A percentile compares a stretch with the other conserved stretches of the same genome.
Conservation (phyloP, 495 filamentous ascomycete genomes). For the Rhypophila decipiens region DNA sequence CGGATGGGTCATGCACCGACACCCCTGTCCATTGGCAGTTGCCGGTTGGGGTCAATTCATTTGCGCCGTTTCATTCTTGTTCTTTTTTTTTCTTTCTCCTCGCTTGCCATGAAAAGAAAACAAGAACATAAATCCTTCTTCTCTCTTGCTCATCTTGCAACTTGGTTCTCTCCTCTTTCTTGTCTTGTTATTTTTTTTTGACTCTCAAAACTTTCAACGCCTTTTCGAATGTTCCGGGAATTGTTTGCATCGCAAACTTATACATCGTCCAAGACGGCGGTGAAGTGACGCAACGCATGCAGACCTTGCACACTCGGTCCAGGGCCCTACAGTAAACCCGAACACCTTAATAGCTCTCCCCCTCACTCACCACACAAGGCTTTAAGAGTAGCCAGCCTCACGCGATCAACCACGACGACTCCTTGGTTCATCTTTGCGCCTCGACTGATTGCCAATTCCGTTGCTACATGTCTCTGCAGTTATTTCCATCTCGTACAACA, state of each 20-base stretch:
- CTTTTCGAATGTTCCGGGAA: not conserved
- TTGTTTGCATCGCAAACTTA: not conserved
- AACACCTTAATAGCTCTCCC: not conserved
- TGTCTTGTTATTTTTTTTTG: no score
- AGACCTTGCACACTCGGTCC: no score
- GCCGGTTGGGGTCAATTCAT: not conserved
- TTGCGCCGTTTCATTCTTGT: not conserved
- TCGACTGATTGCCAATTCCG: conserved; percentile 9
- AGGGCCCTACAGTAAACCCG: no score
- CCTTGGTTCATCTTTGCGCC: not conserved
- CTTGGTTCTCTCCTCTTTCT: not conserved
- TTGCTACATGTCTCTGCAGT: conserved; percentile 26
- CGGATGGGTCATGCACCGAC: conserved; percentile 6
- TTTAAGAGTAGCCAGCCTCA: conserved; percentile 18
- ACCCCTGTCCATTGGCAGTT: not conserved
- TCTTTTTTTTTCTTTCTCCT: conserved; percentile 1
- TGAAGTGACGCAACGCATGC: not conserved
- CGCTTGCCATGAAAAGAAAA: no score
- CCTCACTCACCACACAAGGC: not conserved
- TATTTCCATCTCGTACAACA: conserved; percentile 4
- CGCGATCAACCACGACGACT: conserved; percentile 16
- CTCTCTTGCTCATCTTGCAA: no score
- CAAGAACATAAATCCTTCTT: no score
- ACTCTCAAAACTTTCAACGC: no score
- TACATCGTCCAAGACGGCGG: not conserved